Evolutionary conservation across 768 basidiomycete genomes (phyloP), one percentile per base, ranked within the genome.

Genomic region (Mycena galericulata): DNA sequence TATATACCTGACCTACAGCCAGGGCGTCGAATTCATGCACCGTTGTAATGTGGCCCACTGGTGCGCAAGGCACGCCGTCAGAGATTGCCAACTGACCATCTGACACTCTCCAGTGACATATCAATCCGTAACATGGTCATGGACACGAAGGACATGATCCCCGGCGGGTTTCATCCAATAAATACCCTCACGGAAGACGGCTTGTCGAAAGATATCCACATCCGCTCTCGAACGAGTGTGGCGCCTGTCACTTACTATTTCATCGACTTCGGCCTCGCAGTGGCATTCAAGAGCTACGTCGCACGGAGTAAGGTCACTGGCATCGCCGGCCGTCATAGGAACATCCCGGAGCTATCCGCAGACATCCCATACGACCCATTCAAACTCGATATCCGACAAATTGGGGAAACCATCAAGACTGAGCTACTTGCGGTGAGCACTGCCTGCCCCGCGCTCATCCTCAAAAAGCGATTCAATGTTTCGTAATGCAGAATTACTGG

Each of bases 331-430:
- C 6, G 22, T 3, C 51, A 53, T 29, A 17, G 18, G 18, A 34
- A 53, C 17, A 53, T 53, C 30, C 51, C 51, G 17, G 51, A 53
- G 29, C 29, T 53, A 6, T 53, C 51, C 11, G 27, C 17, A 30
- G 51, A 53, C 18, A n/a, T 53, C 29, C 51, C 51, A 29, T 53
- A 34, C 32, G 51, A 53, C 11, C 51, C 29, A 12, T 32, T 51
- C 49, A 51, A 51, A 29, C 49, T 51, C 26, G 49, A 53, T 8
- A 53, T 53, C n/a, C 29, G 49, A 10, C 49, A 53, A 32, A 53
- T 53, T 9, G 51, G 51, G 29, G 51, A 53, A 34, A 53, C 29
- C 4, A 30, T 53, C 29, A 32, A 53, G 29, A 32, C 6, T 9
- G 51, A 53, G 4, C 32, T 53, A 7, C 27, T 32, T 15, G 30